Conservation (phyloP, 306 rosid genomes). For the Trifolium fragiferum region DNA sequence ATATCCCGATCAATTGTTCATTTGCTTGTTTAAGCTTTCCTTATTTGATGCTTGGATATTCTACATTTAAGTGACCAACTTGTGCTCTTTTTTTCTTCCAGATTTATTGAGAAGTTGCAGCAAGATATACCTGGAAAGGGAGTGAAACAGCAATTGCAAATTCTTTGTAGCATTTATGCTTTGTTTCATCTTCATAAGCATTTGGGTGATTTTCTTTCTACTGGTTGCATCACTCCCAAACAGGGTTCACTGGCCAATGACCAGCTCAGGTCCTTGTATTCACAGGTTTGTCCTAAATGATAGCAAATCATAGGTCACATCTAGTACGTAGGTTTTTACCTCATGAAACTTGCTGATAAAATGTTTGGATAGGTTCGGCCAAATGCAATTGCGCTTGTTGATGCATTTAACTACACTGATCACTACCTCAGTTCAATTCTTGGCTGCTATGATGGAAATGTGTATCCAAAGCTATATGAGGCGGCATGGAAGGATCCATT, state of each 20-base stretch:
- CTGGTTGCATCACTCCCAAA: slow-evolving; percentile 77
- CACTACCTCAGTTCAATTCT: slow-evolving; percentile 90
- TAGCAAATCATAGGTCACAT: slow-evolving; percentile 1
- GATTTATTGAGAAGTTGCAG: slow-evolving; percentile 87
- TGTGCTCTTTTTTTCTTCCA: slow-evolving; percentile 38
- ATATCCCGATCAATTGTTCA: slow-evolving; percentile 1
- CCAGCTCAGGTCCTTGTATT: slow-evolving; percentile 78
- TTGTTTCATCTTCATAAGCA: slow-evolving; percentile 74
- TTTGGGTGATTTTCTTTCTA: slow-evolving; percentile 86
- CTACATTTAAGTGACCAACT: slow-evolving; percentile 31
- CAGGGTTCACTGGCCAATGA: slow-evolving; percentile 87
- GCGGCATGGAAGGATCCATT: slow-evolving; percentile 99
- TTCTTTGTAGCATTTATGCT: slow-evolving; percentile 79
- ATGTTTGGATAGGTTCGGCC: slow-evolving; percentile 76
- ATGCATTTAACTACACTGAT: slow-evolving; percentile 86
- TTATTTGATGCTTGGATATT: slow-evolving; percentile 11
- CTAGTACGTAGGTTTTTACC: slow-evolving; percentile 30
- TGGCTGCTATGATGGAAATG: slow-evolving; percentile 89
- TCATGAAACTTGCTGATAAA: slow-evolving; percentile 33
- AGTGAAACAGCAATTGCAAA: slow-evolving; percentile 77
- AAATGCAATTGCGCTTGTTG: slow-evolving; percentile 81
- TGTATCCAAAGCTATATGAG: slow-evolving; percentile 86
- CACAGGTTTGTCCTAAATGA: slow-evolving; percentile 66
- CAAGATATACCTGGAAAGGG: slow-evolving; percentile 92
- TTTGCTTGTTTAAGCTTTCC: slow-evolving; percentile 10